Evolutionary conservation across 257 asterid genomes (phyloP), one percentile per base, ranked within the genome.

Genomic region (Cinchona pubescens): DNA sequence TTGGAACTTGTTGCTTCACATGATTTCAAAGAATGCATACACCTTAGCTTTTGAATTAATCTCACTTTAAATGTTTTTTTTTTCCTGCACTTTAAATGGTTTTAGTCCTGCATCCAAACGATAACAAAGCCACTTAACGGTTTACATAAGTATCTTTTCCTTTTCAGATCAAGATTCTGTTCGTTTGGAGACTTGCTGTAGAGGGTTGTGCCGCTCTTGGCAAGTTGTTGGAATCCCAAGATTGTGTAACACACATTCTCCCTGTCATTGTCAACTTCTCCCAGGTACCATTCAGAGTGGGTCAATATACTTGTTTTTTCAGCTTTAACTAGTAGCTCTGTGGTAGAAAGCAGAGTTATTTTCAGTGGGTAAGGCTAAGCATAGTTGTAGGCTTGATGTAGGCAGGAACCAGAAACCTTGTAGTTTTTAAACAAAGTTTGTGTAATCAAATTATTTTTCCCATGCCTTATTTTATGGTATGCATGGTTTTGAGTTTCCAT

Each of bases 181-280:
- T 74, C 96, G 97, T 11, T 85, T 92, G n/a, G n/a, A n/a, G n/a
- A 76, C 86, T 92, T 53, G 97, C 97, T 78, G 97, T 92, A 51
- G 97, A 92, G 79, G 90, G 96, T 59, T 92, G 96, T 83, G 98
- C 97, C 66, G 96, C 98, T 77, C 90, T 94, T 71, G 98, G 98
- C 27, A 94, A 94, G 85, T 83, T 94, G 84, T 78, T 94, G 89
- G 97, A 94, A 84, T 90, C 97, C 58, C 95, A 89, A 81, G 98
- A 94, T 79, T 94, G 98, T 82, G 91, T 90, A 80, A 84, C 91
- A 51, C 96, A 93, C 72, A 83, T 93, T 78, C 96, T 92, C 72
- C 98, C 97, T 27, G 96, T 92, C 78, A 88, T 92, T 81, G 97
- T 92, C 79, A 88, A 85, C 88, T 93, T 93, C 83, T 93, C 98